Base-by-base conservation (phyloP, 768 basidiomycete genomes). In the Hericium alpestre region DNA sequence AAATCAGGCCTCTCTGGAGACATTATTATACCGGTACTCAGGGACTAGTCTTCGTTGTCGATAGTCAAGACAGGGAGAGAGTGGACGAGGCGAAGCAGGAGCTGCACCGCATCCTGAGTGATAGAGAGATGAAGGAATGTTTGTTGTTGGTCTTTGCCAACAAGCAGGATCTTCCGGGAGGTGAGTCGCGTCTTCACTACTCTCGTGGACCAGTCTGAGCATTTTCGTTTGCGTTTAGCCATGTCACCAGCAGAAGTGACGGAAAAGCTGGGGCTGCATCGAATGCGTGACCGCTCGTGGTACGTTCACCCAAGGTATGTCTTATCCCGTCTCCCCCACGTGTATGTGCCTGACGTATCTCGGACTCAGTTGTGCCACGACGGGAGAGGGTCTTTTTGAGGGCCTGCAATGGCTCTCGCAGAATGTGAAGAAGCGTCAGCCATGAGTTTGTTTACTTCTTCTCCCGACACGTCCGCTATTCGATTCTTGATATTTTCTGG, bases 221-320 rank as follows among this genome's bases (percentile, higher is more conserved):
- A 20, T 46, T 55, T 50, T 56, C 50, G 20, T 41, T 23, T 20
- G 23, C 27, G 51, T 55, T 23, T 55, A 93, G 95, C 94, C 32
- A 97, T 98, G 95, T 93, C 93, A n/a, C 95, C 95, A 38, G 93
- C 95, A 8, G 94, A 97, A 70, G 94, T 98, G 41, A 98, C 95
- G 11, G 95, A 97, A 73, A 96, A 95, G 71, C 74, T 98, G 46
- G 94, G 94, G 40, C 75, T 98, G 62, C 90, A 96, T 70, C 79
- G 87, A 64, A 97, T 98, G 95, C 86, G 91, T 59, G 94, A 97
- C 67, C 79, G 95, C 59, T 93, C 89, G 70, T 98, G 95, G 95
- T 98, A 97, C 80, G 94, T 97, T 54, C 95, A 98, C 74, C 95
- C 95, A 53, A 96, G 93, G 89, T 95, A 71, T 64, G 81, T 54